Evolutionary conservation across 768 basidiomycete genomes (phyloP).

Genomic region (Mycena pura): DNA sequence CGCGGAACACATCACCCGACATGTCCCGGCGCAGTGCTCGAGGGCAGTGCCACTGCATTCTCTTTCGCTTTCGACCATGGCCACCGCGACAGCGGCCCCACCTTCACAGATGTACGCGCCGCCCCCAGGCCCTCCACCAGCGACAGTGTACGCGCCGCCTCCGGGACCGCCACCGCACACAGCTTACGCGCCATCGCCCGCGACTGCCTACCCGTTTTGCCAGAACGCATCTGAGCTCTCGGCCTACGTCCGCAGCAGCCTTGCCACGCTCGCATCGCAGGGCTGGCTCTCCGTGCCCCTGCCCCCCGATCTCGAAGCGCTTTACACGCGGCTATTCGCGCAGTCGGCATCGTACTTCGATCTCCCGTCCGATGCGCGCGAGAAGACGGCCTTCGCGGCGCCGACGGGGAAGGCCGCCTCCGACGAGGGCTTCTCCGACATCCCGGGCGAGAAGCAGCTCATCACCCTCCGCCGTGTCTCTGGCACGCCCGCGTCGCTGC

Average conservation of each 20-base stretch:
- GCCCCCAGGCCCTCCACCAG: neutral
- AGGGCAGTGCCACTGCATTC: too few species aligned
- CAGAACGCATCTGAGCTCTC: conserved; percentile 14
- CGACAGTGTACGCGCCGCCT: neutral
- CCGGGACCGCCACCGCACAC: conserved; percentile 5
- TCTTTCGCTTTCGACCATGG: neutral
- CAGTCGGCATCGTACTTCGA: conserved; percentile 18
- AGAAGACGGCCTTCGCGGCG: conserved; percentile 12
- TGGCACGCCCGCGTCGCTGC: neutral
- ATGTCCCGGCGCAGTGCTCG: too few species aligned
- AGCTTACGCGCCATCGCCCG: neutral
- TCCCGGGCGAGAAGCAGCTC: conserved; percentile 24
- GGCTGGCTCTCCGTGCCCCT: conserved; percentile 25
- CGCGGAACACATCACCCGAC: too few species aligned
- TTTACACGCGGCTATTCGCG: conserved; percentile 13
- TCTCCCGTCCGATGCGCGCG: conserved; percentile 6
- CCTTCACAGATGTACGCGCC: conserved; percentile 7
- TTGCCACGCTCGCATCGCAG: conserved; percentile 6
- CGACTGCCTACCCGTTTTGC: neutral
- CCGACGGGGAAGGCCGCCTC: conserved; percentile 17
- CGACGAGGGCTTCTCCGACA: conserved; percentile 25
- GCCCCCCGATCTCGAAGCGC: conserved; percentile 16
- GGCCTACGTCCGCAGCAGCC: conserved; percentile 1
- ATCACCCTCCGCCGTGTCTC: conserved; percentile 19
- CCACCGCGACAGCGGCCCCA: neutral